Evolutionary conservation across 345 rosid species (phyloP), one percentile per base, ranked within the genome.

Genomic region (Hypericum perforatum): DNA sequence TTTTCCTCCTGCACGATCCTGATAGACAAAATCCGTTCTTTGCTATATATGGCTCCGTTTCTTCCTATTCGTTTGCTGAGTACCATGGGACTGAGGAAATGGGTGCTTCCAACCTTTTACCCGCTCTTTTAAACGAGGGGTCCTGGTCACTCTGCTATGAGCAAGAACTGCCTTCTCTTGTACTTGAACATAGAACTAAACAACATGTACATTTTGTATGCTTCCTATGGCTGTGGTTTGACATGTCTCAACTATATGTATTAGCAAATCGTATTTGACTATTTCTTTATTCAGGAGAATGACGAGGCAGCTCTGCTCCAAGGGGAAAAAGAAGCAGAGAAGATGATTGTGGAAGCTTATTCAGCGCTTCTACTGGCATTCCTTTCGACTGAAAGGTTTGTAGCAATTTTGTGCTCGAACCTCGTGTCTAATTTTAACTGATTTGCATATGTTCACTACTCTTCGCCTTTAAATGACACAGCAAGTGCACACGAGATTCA

Each of bases 271-370:
- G 9, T 42, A 42, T 9, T 7, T 9, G n/a, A 36, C 7, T 9
- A 37, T 48, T 10, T 9, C 7, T 54, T 12, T 14, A 7, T 45
- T 42, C 45, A 51, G 37, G 70, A 84, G 92, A 76, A 89, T 55
- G 89, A 81, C 38, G 95, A 88, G 54, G 94, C 74, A 53, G 79
- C 84, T 48, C 32, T 94, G 65, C 68, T 82, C 64, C 81, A 89
- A 78, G 94, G 94, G 36, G 97, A 94, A 74, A 94, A 89, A 70
- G 99, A 89, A 76, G 95, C 95, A 0, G 99, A 86, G 75, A 89
- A 84, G 80, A 94, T 82, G 97, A 89, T 94, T 48, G 83, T 94
- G 13, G 99, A 86, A 78, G 99, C 95, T 50, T 94, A 94, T 64
- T 65, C 99, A 11, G 99, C 99, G 49, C 69, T 94, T 55, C 79